Percentiles rank a stretch among this genome's conserved stretches.
Evolutionary conservation across 1,284 basidiomycete species (phyloP).

Genomic region (Cryptococcus jaspeensis): DNA sequence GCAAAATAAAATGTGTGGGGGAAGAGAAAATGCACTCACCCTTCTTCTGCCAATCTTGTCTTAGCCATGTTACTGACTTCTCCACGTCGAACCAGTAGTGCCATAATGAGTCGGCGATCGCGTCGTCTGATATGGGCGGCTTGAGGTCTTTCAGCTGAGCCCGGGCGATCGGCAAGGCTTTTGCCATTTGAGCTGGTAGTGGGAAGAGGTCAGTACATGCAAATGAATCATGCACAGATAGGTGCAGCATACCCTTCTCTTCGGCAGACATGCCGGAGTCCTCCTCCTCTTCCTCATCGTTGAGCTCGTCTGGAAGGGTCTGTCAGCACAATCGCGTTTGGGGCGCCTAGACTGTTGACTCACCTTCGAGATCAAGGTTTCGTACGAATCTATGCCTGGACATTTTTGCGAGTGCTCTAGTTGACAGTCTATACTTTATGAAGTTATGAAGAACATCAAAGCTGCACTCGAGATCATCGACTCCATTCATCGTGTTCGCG

Average conservation of each 20-base stretch:
- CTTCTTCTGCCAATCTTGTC: constrained; percentile 64
- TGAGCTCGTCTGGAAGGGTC: constrained; percentile 50
- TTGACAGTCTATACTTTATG: too few species aligned
- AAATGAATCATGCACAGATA: constrained; percentile 23
- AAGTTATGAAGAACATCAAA: too few species aligned
- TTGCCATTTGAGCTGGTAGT: constrained; percentile 65
- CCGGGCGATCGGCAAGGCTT: constrained; percentile 67
- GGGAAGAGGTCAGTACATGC: not conserved
- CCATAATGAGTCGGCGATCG: constrained; percentile 81
- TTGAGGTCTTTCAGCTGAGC: constrained; percentile 66
- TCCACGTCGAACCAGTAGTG: constrained; percentile 85
- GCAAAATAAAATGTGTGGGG: not conserved
- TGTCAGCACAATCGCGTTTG: not conserved
- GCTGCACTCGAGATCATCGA: too few species aligned
- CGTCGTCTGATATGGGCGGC: constrained; percentile 68
- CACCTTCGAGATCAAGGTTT: constrained; percentile 84
- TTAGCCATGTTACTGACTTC: constrained; percentile 68
- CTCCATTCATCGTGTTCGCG: too few species aligned
- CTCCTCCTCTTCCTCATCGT: constrained; percentile 46
- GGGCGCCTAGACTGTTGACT: constrained; percentile 17
- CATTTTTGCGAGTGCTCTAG: constrained; percentile 42
- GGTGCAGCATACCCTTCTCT: constrained; percentile 53
- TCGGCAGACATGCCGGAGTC: constrained; percentile 36
- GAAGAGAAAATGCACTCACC: constrained; percentile 61
- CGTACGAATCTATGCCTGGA: constrained; percentile 87